Base-by-base conservation (phyloP, 768 basidiomycete genomes). In the Amanita pseudoporphyria region DNA sequence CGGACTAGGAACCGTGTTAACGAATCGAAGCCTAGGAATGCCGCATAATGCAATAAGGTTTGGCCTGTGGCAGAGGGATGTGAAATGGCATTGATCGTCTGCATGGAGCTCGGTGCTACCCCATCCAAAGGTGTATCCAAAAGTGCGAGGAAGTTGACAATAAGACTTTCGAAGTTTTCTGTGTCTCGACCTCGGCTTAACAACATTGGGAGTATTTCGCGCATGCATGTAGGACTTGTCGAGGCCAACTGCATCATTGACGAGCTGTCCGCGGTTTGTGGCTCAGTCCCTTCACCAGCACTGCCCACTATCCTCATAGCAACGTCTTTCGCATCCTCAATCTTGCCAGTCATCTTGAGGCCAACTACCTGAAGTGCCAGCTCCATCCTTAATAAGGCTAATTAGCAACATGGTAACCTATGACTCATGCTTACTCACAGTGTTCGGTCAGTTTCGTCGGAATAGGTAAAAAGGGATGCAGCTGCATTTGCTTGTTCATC, bases 291-390 rank as follows among this genome's bases (percentile, higher is more conserved):
- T 31, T 50, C 49, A 21, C 76, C 79, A n/a, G 81, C 70, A 48
- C 73, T 83, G 33, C 87, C 85, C 26, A 96, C 88, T 55, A 96
- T 96, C 26, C 92, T 78, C 78, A 93, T 82, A 12, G 93, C 93
- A 32, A 96, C 87, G 51, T 91, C 87, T 64, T 88, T 85, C 2
- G 93, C 92, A 47, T 93, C 89, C 57, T 94, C 91, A 24, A 95
- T 82, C 60, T 92, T 87, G 42, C 93, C 93, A 0, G 92, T 95
- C 89, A 96, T 94, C 71, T 95, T 93, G 54, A 96, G 70, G 0
- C 94, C 94, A 14, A 97, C 92, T 12, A 95, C 91, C 60, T 95
- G 92, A 3, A 97, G 72, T 45, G 93, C 93, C 47, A 96, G 78
- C 63, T 95, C 94, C 90, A 97, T 94, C 56, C 90, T 94, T 26